Conservation (phyloP, 495 filamentous ascomycete genomes). For the Endocarpon pusillum region DNA sequence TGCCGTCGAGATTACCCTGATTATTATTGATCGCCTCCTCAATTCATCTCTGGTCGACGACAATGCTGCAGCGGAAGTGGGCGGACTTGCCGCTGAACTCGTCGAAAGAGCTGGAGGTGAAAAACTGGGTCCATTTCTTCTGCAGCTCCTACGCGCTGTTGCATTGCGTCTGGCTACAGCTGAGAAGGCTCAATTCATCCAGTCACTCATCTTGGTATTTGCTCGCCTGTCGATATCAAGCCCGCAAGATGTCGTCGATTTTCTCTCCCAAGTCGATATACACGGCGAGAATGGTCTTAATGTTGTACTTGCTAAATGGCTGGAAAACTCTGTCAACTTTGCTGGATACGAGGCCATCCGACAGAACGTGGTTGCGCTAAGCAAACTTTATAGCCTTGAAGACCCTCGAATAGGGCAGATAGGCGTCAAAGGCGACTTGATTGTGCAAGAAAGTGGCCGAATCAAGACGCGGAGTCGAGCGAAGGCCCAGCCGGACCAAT, state of each 20-base stretch:
- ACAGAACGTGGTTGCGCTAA: conserved; percentile 87
- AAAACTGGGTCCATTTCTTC: conserved; percentile 72
- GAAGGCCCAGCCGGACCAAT: conserved; percentile 70
- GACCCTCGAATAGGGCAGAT: conserved; percentile 67
- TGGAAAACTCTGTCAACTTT: conserved; percentile 91
- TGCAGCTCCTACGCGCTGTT: conserved; percentile 78
- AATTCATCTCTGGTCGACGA: conserved; percentile 59
- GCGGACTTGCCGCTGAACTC: conserved; percentile 80
- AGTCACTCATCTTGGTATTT: conserved; percentile 86
- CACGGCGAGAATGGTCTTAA: conserved; percentile 55
- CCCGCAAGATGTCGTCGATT: conserved; percentile 79
- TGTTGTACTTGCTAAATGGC: conserved; percentile 84
- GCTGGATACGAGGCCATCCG: conserved; percentile 92
- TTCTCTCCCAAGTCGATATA: conserved; percentile 69
- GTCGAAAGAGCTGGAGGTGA: conserved; percentile 89
- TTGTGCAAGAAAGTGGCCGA: conserved; percentile 59
- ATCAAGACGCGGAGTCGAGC: conserved; percentile 89
- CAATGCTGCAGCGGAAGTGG: conserved; percentile 86
- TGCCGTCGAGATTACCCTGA: conserved; percentile 72
- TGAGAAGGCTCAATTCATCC: conserved; percentile 68
- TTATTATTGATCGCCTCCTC: conserved; percentile 87
- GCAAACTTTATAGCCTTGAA: conserved; percentile 71
- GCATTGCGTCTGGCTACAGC: conserved; percentile 72
- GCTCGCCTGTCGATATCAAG: conserved; percentile 71
- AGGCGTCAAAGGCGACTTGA: conserved; percentile 77